Percentiles rank a stretch among this genome's conserved stretches.
These are phyloP conservation scores for Phytophthora tubulina DNA, from an alignment of 352 stramenopile species.

Conservation along the genomic window DNA sequence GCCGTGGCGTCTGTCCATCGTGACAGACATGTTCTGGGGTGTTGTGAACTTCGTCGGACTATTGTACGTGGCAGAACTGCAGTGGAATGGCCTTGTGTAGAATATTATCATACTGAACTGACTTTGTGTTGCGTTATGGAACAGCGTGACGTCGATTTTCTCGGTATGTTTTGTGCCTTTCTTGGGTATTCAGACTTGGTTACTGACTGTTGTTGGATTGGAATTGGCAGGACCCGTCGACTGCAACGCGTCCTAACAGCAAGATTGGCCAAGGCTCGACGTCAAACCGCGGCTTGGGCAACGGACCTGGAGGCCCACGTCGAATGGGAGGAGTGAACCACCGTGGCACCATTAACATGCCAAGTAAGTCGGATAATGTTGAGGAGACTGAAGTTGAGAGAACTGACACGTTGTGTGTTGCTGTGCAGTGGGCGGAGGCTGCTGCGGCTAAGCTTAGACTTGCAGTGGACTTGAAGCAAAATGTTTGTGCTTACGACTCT, in stretches of 20 bases:
- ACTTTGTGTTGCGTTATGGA: constrained; percentile 6
- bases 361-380: constrained; percentile 45
- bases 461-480: not conserved
- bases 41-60: constrained; percentile 79
- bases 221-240: constrained; percentile 53
- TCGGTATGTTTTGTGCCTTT: constrained; percentile 41
- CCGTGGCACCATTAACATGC: constrained; percentile 63
- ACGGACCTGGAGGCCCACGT: constrained; percentile 40
- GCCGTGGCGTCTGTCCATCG: constrained; percentile 71
- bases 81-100: not conserved
- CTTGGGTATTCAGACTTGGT: not conserved
- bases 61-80: constrained; percentile 60
- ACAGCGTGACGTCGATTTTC: constrained; percentile 66
- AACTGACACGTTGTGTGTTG: constrained; percentile 9
- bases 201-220: constrained; percentile 6
- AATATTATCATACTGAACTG: constrained; percentile 3
- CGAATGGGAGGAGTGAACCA: constrained; percentile 71
- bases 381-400: not conserved
- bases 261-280: constrained; percentile 38
- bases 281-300: constrained; percentile 31
- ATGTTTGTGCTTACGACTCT: not conserved
- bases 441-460: constrained; percentile 49
- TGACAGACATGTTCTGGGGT: constrained; percentile 78
- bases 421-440: constrained; percentile 63
- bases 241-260: constrained; percentile 45